Evolutionary conservation across 2,329 filamentous ascomycete genomes (phyloP), one percentile per base, ranked within the genome.

Genomic region (Leptographium procerum): DNA sequence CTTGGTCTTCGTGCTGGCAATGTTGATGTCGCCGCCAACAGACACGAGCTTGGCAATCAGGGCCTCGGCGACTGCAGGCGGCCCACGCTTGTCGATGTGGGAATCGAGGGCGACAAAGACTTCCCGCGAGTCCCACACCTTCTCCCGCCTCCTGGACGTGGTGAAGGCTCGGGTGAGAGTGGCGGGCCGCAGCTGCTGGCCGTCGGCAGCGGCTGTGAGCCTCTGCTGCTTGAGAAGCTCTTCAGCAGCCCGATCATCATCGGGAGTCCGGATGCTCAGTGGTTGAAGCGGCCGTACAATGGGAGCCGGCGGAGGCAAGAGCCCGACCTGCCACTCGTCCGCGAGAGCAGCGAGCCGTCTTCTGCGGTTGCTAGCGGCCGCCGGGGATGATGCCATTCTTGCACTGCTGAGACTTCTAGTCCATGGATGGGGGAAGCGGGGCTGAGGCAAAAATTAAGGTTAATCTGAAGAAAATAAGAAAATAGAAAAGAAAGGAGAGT

Each of bases 61-160:
- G 0, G 77, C 77, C 64, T 83, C 78, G n/a, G 78, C 80, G 5
- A 83, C 75, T 10, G 77, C 80, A 0, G 80, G 74, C 0, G 78
- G 74, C 14, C 80, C 79, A 19, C 68, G 69, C 52, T 74, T 77
- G 40, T 71, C 68, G 58, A 83, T 72, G 64, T 80, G 79, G 48
- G 70, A 69, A 52, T 76, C 70, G 56, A 84, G 70, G 16, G 76
- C 75, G 54, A 77, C 75, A 55, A 82, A 77, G 24, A 83, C 73
- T 61, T 83, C 76, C 50, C 72, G 74, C 13, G 78, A 72, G 31
- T 82, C 77, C 75, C 76, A 81, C 72, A 68, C 53, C 71, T 77
- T 34, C 14, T 45, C 52, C 2, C 34, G 48, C 33, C 19, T 19
- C 11, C 33, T 10, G 61, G 74, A 77, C 0, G 57, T 61, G 1